These are phyloP conservation scores for Leccinum uliginosum DNA, from an alignment of 768 basidiomycete species.

Conservation along the genomic window DNA sequence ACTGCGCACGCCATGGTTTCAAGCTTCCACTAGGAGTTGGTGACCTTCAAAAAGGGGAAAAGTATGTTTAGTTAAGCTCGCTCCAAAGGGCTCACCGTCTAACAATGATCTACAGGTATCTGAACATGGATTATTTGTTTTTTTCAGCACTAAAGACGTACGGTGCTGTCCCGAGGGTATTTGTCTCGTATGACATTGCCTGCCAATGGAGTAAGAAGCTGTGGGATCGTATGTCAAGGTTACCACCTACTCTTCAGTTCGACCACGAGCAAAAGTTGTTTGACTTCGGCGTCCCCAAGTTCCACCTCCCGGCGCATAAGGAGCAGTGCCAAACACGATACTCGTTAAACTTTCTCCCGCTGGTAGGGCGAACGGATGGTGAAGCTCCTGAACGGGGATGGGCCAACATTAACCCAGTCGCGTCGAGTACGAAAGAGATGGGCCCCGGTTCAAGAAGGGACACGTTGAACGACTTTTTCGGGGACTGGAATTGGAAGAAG, in stretches of 20 bases:
- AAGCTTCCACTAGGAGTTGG: background rate
- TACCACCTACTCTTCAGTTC: background rate
- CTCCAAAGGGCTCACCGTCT: no score
- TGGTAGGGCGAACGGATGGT: conserved; percentile 4
- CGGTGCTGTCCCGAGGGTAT: background rate
- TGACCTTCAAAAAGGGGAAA: background rate
- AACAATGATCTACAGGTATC: background rate
- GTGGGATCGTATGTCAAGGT: background rate
- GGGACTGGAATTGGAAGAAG: conserved; percentile 32
- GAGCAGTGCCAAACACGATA: conserved; percentile 26
- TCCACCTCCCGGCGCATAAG: conserved; percentile 36
- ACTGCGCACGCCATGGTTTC: background rate
- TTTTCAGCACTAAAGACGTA: background rate
- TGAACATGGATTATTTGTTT: background rate
- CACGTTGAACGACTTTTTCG: background rate
- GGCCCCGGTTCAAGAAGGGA: background rate
- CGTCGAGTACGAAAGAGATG: conserved; percentile 11
- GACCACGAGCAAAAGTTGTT: background rate
- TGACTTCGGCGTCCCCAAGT: conserved; percentile 29
- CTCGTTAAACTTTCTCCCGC: conserved; percentile 27
- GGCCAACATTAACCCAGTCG: background rate
- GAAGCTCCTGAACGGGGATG: conserved; percentile 26
- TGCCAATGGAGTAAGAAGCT: conserved; percentile 3
- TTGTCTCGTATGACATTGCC: conserved; percentile 17
- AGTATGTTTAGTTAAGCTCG: background rate